Evolutionary conservation across 352 stramenopile species (phyloP), one percentile per base, ranked within the genome.

Genomic region (Elongisporangium prolatum): DNA sequence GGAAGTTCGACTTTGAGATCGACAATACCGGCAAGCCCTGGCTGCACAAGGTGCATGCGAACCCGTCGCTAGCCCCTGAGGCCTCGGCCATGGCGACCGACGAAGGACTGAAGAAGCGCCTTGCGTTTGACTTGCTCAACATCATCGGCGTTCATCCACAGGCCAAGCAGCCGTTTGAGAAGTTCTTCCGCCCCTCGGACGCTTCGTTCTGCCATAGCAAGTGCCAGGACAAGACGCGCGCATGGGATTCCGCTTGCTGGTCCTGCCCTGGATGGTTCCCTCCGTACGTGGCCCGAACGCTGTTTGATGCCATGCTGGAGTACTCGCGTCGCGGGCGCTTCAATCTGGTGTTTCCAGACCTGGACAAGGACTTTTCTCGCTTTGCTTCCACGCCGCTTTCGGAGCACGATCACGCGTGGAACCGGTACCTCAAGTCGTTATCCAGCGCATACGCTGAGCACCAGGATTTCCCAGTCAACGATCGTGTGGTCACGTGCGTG

Each of bases 1-100:
- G 97, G 56, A 96, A 93, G 21, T 91, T 98, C 60, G 95, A 99
- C 61, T 93, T 99, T 51, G 93, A 99, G 72, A 69, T 99, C 21
- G 95, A 99, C 60, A 75, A 91, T 65, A 78, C 71, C 24, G 78
- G 96, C 16, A 98, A 98, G 61, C 95, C 96, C n/a, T 98, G 89
- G 82, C 82, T 99, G 28, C 94, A 98, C 59, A 89, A 98, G 49
- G 70, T 87, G 14, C 69, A 78, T 53, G 78, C 77, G 21, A 86
- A 89, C 51, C 85, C 85, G 47, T 88, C 75, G 18, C 75, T 93
- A 48, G 60, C 67, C 11, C 68, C 76, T 0, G 66, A 70, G 16
- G 61, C 74, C 54, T 84, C 81, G 25, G 60, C 74, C 1, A 71
- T 91, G 50, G 80, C 72, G 48, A 86, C 80, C 4, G 85, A 95